phyloP scores from a whole-genome alignment of 768 basidiomycete genomes.

The Rhodotorula graminis region DNA sequence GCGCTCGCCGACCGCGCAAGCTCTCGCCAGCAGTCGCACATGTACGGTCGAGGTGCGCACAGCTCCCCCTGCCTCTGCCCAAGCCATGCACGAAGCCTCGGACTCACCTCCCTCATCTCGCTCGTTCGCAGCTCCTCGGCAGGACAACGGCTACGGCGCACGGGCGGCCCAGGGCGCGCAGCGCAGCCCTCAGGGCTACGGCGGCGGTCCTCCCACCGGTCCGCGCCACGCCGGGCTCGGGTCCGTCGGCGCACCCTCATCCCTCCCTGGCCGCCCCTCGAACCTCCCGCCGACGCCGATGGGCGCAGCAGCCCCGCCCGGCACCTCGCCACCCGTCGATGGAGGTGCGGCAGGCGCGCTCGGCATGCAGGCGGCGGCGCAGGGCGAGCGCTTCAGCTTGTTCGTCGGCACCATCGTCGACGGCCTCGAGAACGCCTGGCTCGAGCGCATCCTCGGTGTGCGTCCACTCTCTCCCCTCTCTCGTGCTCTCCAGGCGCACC shows the following conservation, averaged over 20 bases:
- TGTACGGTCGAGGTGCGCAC: constrained; percentile 5
- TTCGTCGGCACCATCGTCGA: constrained; percentile 41
- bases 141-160: neutral
- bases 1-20: neutral
- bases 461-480: neutral
- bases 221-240: constrained; percentile 21
- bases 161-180: neutral
- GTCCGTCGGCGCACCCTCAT: neutral
- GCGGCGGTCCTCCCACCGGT: neutral
- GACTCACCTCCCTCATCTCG: neutral
- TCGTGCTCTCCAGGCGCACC: neutral
- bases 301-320: neutral
- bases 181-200: neutral
- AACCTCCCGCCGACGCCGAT: constrained; percentile 5
- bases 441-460: constrained; percentile 41
- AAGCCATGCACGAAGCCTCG: too few relatives aligned
- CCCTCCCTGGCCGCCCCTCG: neutral
- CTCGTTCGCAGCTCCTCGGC: neutral
- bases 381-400: constrained; percentile 38
- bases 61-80: neutral
- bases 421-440: constrained; percentile 39
- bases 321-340: neutral
- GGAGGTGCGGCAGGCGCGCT: neutral
- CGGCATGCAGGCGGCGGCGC: neutral
- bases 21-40: neutral